Evolutionary conservation across 2,329 filamentous ascomycete species (phyloP), one percentile per base, ranked within the genome.

Genomic region (Cladophialophora psammophila): DNA sequence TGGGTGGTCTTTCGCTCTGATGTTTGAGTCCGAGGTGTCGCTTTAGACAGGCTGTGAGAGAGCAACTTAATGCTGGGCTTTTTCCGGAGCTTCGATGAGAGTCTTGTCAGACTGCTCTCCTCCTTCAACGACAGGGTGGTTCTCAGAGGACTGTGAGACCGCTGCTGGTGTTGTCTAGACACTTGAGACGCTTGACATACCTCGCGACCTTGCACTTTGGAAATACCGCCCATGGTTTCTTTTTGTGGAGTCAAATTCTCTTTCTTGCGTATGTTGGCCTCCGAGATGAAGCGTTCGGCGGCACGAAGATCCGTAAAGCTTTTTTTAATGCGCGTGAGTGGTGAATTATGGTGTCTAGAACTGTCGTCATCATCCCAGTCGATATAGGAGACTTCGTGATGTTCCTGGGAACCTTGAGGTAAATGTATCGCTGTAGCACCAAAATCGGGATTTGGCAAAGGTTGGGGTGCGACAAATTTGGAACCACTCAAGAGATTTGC

Each of bases 291-390:
- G 5, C 65, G 65, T 66, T 68, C 69, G 7, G 69, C 67, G 18
- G 64, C 45, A 48, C 69, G 69, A 36, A 71, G 62, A 38, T 71
- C 69, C 9, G 57, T 50, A 18, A 71, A 56, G 26, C 66, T 65
- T 54, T 67, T 67, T 59, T 67, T 69, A n/a, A 71, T 55, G 5
- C 69, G 66, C 26, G 42, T 50, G 6, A 71, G 32, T 4, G 52
- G 56, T 35, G 66, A 68, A 7, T 32, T 15, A 31, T 45, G 18
- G 20, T 9, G 12, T 35, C 18, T 15, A 18, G 38, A 35, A 20
- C 52, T 55, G 15, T 61, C 56, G 18, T 68, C 69, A 31, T 68
- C 69, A 31, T 71, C 69, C 69, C 69, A 71, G 5, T 71, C 69
- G 18, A 71, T 70, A 40, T 60, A 71, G n/a, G 69, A 71, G 20